Evolutionary conservation across 2,329 filamentous ascomycete genomes (phyloP), one percentile per base, ranked within the genome.

Genomic region (Xylariales sp.): DNA sequence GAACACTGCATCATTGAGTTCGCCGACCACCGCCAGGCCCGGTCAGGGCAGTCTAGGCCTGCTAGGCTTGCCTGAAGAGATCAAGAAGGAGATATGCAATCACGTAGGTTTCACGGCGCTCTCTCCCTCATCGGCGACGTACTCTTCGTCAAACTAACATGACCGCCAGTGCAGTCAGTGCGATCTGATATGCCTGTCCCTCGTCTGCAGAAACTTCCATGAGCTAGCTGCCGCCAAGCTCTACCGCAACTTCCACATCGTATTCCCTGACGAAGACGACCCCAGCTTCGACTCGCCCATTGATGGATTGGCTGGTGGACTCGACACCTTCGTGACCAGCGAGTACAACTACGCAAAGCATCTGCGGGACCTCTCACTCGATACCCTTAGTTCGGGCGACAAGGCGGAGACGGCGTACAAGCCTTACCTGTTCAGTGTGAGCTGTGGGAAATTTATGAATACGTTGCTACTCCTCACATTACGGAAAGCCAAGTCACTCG

Each of bases 361-460:
- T 52, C 61, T 83, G 21, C 69, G 68, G 46, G 70, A 76, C 42
- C 61, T 84, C 27, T 69, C 65, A 22, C 65, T 84, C 45, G 77
- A 81, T 47, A 77, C 76, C 1, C 59, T 74, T 19, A 73, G 66
- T 46, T 63, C 67, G 8, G 76, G 74, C 7, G 56, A 63, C 39
- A 74, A 74, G 55, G 74, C 69, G n/a, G 74, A 80, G 49, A 54
- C 61, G 14, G 66, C 71, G 16, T 78, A 78, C 51, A 70, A 72
- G 41, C 62, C 70, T 1, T 81, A 80, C 47, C 62, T 73, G 6
- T 75, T 74, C 51, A 73, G 62, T 42, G 59, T 68, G 22, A 78
- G 72, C 55, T 79, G 74, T 51, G 79, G 78, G 38, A 82, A 80
- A 60, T 80, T 83, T 43, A 68, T 84, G 56, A 83, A 79, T 49